Evolutionary conservation across 2,329 filamentous ascomycete species (phyloP).

Genomic region (Hymenoscyphus salicellus): DNA sequence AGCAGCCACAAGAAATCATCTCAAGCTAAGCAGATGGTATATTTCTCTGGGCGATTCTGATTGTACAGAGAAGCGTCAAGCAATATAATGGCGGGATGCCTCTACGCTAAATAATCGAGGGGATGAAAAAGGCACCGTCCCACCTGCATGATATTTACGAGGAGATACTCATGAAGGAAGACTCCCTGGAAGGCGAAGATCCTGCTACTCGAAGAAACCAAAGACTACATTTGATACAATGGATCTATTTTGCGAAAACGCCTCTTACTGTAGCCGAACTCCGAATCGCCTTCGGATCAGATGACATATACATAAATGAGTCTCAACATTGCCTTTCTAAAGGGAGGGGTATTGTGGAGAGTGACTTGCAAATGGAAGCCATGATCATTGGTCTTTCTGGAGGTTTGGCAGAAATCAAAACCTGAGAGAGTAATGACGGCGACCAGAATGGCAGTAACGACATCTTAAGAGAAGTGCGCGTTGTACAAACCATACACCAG

Average conservation of each 20-base stretch:
- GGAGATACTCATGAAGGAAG: neutral
- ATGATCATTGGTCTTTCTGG: neutral
- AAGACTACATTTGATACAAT: neutral
- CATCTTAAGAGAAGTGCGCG: too few species aligned
- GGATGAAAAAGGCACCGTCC: neutral
- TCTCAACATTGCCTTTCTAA: neutral
- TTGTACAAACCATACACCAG: too few species aligned
- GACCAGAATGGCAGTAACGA: too few species aligned
- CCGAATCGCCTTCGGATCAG: neutral
- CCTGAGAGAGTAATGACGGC: too few species aligned
- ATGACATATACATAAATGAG: neutral
- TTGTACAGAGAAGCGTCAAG: conserved; percentile 12
- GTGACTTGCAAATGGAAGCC: neutral
- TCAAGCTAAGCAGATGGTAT: conserved; percentile 33
- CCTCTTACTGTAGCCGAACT: neutral
- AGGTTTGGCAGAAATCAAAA: neutral
- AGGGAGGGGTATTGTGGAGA: neutral
- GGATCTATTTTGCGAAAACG: neutral
- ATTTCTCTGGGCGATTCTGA: conserved; percentile 40
- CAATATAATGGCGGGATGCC: neutral
- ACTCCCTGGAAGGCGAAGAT: neutral
- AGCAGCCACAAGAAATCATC: conserved; percentile 24
- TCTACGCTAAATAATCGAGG: neutral
- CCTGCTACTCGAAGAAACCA: neutral
- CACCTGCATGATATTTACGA: neutral